Base-by-base conservation (phyloP, 2,329 filamentous ascomycete species). In the Cladosporium sphaerospermum region DNA sequence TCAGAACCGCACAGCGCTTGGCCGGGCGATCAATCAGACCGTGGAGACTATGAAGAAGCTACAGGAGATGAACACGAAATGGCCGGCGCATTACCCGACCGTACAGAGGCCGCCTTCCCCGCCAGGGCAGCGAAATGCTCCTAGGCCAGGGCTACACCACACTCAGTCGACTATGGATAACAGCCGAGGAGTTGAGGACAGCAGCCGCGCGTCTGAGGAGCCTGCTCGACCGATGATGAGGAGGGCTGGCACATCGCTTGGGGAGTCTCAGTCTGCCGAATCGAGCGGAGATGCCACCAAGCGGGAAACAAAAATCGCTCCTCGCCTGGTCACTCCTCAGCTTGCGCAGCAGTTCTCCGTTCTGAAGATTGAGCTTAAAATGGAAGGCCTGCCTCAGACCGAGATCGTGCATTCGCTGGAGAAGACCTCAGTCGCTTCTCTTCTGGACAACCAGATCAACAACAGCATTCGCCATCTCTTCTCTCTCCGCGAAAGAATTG, bases 281-380 rank as follows among this genome's bases (percentile, higher is more conserved):
- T 89, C 88, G 6, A 95, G 89, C 69, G 48, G 45, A 40, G 56
- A 61, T 52, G 81, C 78, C 56, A 73, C 79, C 16, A 84, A 81
- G n/a, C 82, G 88, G 61, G 76, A 74, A 52, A 67, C 76, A 34
- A 69, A 73, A 3, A 70, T 80, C 9, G 90, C 95, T 65, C 92
- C 92, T 11, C 80, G 93, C 59, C 78, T 99, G 19, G 85, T 97
- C 56, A 89, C 89, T 1, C 89, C 90, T 31, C 89, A 97, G 69
- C 90, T 97, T 58, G 89, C 91, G 3, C 89, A 96, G 60, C 91
- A 99, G 64, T 96, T 97, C 63, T 97, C 92, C 0, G 85, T 99
- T 32, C 73, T 99, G 59, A 99, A 97, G 73, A 76, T 99, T 57
- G 93, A 99, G 68, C 74, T 99, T 54, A 96, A 96, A 72, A 79